phyloP scores from a whole-genome alignment of 139 green algal genomes.

The Tetradesmus obliquus region DNA sequence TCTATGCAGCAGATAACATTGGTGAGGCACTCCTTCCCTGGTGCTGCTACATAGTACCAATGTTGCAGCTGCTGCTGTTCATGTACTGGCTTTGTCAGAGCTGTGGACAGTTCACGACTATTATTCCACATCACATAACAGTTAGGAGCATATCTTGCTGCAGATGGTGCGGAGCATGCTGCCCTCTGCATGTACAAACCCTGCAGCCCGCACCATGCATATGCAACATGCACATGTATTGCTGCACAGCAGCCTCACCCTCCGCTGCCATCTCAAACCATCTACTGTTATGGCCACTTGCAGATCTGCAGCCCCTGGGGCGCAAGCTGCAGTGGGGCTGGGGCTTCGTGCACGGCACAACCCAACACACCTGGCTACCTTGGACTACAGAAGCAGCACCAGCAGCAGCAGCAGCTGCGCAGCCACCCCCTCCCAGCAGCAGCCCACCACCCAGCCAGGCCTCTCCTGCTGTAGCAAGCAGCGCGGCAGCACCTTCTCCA shows the following conservation, averaged over 20 bases:
- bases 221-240: background rate
- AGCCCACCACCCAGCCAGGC: background rate
- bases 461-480: background rate
- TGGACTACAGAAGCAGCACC: background rate
- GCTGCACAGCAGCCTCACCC: too few relatives aligned
- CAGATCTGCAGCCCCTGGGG: background rate
- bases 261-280: too few relatives aligned
- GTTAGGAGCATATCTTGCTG: background rate
- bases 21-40: background rate
- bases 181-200: background rate
- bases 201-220: background rate
- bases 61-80: background rate
- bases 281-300: background rate
- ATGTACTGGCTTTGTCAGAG: background rate
- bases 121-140: background rate
- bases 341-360: background rate
- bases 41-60: background rate
- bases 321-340: background rate
- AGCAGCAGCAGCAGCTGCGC: background rate
- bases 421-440: background rate
- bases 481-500: too few relatives aligned
- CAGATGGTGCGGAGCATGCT: background rate
- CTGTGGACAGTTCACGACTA: too few relatives aligned
- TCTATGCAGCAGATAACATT: background rate
- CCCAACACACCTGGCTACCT: background rate